Conservation (phyloP, 768 basidiomycete species). For the Lyophyllum atratum region DNA sequence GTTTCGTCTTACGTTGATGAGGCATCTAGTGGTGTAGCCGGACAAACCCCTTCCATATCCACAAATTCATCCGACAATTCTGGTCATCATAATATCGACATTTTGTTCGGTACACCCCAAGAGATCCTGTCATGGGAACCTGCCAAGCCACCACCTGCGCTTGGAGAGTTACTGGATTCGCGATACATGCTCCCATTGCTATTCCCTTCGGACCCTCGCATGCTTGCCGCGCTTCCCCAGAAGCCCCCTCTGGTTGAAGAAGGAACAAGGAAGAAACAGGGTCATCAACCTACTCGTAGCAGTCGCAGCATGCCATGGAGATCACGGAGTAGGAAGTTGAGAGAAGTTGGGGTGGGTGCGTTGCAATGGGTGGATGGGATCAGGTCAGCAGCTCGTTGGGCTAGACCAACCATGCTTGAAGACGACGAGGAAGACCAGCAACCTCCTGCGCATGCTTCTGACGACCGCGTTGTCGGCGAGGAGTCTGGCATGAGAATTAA, state of each 20-base stretch:
- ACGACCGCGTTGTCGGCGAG: constrained; percentile 26
- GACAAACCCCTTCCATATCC: constrained; percentile 35
- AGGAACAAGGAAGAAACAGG: constrained; percentile 21
- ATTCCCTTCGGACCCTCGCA: constrained; percentile 79
- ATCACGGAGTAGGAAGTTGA: constrained; percentile 57
- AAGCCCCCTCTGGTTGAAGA: constrained; percentile 40
- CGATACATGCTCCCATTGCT: constrained; percentile 89
- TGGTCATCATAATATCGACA: constrained; percentile 65
- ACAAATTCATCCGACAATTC: constrained; percentile 36
- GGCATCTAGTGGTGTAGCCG: constrained; percentile 28
- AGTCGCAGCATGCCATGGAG: constrained; percentile 57
- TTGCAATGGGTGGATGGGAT: constrained; percentile 74
- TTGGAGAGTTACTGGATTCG: constrained; percentile 91
- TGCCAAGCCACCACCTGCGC: constrained; percentile 71
- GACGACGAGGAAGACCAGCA: constrained; percentile 38
- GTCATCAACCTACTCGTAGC: constrained; percentile 12
- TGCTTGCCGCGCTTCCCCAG: constrained; percentile 70
- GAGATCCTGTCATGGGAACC: constrained; percentile 79
- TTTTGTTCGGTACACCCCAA: constrained; percentile 70
- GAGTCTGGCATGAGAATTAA: constrained; percentile 28
- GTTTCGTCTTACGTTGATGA: constrained; percentile 52
- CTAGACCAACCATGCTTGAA: constrained; percentile 43
- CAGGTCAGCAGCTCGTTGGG: constrained; percentile 63
- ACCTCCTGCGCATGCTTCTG: constrained; percentile 22
- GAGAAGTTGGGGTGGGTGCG: constrained; percentile 59